Conservation (phyloP, 2,329 filamentous ascomycete species). For the Botryosphaeria agaves region DNA sequence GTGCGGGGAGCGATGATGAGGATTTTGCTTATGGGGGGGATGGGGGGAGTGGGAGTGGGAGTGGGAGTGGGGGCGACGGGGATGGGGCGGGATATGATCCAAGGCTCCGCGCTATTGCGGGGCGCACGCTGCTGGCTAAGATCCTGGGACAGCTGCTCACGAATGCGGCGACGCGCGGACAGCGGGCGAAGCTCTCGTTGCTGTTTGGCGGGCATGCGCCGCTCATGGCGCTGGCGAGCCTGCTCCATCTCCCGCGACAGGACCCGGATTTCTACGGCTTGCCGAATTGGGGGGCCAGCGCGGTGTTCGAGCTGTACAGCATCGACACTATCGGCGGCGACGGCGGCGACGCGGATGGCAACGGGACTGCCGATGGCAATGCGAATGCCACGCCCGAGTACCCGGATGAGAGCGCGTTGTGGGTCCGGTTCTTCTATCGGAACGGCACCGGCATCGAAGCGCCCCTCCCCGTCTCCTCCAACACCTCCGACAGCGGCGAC, state of each 20-base stretch:
- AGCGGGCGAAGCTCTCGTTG: constrained; percentile 15
- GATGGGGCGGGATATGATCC: too few species aligned
- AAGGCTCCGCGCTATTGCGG: constrained; percentile 20
- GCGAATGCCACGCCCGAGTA: constrained; percentile 12
- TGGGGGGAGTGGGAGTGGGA: constrained; percentile 14
- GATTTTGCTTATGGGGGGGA: constrained; percentile 32
- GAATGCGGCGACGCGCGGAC: constrained; percentile 12
- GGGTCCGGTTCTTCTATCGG: constrained; percentile 37
- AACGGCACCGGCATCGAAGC: constrained; percentile 30
- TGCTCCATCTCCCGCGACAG: constrained; percentile 20
- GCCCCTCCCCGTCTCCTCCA: constrained; percentile 7
- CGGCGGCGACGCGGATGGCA: constrained; percentile 6
- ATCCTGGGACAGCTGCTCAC: constrained; percentile 15
- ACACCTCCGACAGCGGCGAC: too few species aligned
- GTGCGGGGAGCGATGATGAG: too few species aligned
- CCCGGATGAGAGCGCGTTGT: constrained; percentile 27
- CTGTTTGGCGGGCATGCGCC: constrained; percentile 33
- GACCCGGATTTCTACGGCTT: constrained; percentile 29
- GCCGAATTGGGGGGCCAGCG: constrained; percentile 29
- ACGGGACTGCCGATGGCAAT: constrained; percentile 1
- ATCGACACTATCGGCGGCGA: constrained; percentile 23
- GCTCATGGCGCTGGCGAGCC: constrained; percentile 32
- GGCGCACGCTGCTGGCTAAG: constrained; percentile 16
- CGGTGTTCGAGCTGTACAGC: constrained; percentile 36
- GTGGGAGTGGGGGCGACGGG: constrained; percentile 14